A percentile compares a stretch with the other conserved stretches of the same genome.
These are phyloP conservation scores for Setomelanomma holmii DNA, from an alignment of 2,329 filamentous ascomycete genomes.

Conservation along the genomic window DNA sequence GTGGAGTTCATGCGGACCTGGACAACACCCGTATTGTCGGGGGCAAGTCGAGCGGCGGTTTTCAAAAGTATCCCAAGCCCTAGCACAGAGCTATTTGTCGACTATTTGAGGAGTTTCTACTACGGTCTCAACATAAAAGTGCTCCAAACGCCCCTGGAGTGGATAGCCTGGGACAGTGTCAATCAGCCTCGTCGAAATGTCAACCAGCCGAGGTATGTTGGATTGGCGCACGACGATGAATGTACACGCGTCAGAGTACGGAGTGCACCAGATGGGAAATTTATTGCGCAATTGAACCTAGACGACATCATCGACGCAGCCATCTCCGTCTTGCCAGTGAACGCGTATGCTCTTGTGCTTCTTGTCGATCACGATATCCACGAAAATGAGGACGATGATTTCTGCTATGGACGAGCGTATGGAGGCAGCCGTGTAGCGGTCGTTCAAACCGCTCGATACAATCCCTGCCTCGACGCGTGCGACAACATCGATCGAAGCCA, in stretches of 20 bases:
- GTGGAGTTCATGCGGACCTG: slow-evolving; percentile 54
- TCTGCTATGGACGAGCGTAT: slow-evolving; percentile 71
- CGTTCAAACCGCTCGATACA: slow-evolving; percentile 68
- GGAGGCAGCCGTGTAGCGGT: slow-evolving; percentile 68
- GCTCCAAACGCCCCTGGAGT: slow-evolving; percentile 52
- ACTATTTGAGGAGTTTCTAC: slow-evolving; percentile 61
- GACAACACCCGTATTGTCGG: slow-evolving; percentile 46
- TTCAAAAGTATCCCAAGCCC: slow-evolving; percentile 16
- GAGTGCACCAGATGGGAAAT: slow-evolving; percentile 55
- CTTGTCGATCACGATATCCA: slow-evolving; percentile 69
- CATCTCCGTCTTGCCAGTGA: slow-evolving; percentile 60
- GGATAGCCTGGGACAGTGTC: slow-evolving; percentile 57
- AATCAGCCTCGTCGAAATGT: slow-evolving; percentile 2
- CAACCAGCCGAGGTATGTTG: slow-evolving; percentile 50
- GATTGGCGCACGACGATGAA: slow-evolving; percentile 50
- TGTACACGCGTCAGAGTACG: slow-evolving; percentile 62
- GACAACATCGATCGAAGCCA: slow-evolving; percentile 60
- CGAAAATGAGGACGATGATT: slow-evolving; percentile 70
- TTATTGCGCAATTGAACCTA: slow-evolving; percentile 63
- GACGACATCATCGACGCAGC: slow-evolving; percentile 67
- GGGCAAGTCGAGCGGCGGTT: too few relatives aligned
- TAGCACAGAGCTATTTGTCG: slow-evolving; percentile 41
- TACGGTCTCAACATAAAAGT: slow-evolving; percentile 60
- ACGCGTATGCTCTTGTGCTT: slow-evolving; percentile 67
- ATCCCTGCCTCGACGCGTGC: slow-evolving; percentile 55